phyloP scores from a whole-genome alignment of 2,329 filamentous ascomycete species.

The Apiospora marii region DNA sequence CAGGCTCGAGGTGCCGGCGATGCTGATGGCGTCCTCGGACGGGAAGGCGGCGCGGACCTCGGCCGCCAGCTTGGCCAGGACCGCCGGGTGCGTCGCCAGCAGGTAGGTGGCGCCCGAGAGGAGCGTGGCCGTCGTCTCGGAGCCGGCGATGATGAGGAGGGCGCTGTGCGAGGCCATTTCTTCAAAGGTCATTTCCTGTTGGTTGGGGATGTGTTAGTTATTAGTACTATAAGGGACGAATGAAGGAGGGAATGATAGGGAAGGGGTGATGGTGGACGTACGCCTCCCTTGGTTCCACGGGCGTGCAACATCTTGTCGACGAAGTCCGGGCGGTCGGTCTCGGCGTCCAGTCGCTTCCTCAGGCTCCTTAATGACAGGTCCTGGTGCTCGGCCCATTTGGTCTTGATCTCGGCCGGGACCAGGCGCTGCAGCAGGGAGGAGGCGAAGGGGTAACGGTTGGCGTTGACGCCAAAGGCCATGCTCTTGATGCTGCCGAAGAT shows the following conservation, averaged over 20 bases:
- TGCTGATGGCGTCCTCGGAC: slow-evolving; percentile 43
- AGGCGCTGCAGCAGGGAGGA: background rate
- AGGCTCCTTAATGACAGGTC: background rate
- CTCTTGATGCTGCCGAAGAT: background rate
- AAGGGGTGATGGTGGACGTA: too few relatives aligned
- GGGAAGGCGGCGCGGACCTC: slow-evolving; percentile 46
- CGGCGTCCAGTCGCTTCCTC: background rate
- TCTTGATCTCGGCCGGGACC: background rate
- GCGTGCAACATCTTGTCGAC: slow-evolving; percentile 32
- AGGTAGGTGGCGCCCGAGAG: slow-evolving; percentile 46
- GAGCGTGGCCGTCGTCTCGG: slow-evolving; percentile 55
- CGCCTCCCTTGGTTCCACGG: slow-evolving; percentile 33
- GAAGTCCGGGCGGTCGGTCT: slow-evolving; percentile 13
- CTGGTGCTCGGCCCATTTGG: background rate
- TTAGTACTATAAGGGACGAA: too few relatives aligned
- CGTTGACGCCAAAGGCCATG: background rate
- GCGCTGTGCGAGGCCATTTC: slow-evolving; percentile 35
- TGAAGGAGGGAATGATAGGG: too few relatives aligned
- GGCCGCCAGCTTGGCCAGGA: slow-evolving; percentile 34
- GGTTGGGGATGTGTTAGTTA: too few relatives aligned
- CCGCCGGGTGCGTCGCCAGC: slow-evolving; percentile 42
- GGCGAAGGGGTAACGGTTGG: background rate
- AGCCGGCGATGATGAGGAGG: slow-evolving; percentile 51
- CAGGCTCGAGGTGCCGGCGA: slow-evolving; percentile 40
- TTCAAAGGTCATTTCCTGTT: slow-evolving; percentile 31